Conservation (phyloP, 2,329 filamentous ascomycete genomes). For the Trichoderma aggressivum region DNA sequence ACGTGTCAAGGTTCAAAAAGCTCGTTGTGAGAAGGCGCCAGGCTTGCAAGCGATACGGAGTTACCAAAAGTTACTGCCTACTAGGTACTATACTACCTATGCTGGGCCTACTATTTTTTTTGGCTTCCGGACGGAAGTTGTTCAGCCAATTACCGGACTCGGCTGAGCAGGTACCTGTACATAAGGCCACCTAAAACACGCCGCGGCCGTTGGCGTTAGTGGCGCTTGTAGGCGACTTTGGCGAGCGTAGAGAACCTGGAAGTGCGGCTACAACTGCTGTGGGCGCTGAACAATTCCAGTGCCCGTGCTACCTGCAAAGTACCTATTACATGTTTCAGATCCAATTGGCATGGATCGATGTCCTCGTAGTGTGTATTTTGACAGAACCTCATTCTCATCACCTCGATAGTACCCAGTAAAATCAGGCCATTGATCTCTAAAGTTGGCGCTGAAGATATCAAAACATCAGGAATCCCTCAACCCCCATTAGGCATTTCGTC, state of each 20-base stretch:
- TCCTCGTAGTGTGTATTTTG: background rate
- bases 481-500: background rate
- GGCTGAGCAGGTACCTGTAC: background rate
- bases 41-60: background rate
- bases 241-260: constrained; percentile 6
- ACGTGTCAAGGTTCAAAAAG: background rate
- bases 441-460: background rate
- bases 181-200: background rate
- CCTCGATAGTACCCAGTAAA: background rate
- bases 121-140: background rate
- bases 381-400: background rate
- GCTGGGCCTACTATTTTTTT: background rate
- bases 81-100: too few relatives aligned
- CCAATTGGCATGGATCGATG: background rate
- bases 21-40: background rate
- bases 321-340: background rate
- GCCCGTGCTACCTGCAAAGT: background rate
- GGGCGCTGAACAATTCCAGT: background rate
- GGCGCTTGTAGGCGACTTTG: background rate
- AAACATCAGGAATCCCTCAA: background rate
- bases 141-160: background rate
- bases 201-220: background rate
- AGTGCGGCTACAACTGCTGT: background rate
- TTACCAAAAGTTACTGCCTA: background rate
- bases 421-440: background rate